Conservation (phyloP, 2,329 filamentous ascomycete species). For the Arthroderma uncinatum region DNA sequence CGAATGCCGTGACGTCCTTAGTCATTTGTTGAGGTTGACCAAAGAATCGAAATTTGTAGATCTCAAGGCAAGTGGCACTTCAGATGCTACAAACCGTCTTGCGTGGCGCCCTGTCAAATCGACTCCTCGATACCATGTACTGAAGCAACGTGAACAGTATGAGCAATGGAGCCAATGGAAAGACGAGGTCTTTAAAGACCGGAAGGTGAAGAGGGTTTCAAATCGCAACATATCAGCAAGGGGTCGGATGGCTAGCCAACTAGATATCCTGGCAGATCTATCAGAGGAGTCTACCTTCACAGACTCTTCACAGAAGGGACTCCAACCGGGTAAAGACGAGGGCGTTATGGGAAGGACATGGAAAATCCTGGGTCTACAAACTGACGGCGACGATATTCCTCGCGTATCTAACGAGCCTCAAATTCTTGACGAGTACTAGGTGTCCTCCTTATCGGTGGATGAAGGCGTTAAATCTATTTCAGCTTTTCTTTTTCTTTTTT, state of each 20-base stretch:
- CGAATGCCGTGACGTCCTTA: conserved; percentile 35
- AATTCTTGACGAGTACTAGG: neutral
- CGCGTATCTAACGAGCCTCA: neutral
- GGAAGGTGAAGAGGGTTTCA: conserved; percentile 23
- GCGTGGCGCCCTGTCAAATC: conserved; percentile 34
- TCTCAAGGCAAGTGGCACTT: conserved; percentile 26
- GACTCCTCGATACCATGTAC: conserved; percentile 34
- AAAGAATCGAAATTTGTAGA: conserved; percentile 32
- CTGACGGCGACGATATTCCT: conserved; percentile 10
- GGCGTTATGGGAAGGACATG: conserved; percentile 34
- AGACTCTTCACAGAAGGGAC: conserved; percentile 11
- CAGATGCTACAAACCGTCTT: conserved; percentile 21
- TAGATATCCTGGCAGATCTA: neutral
- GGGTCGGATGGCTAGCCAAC: neutral
- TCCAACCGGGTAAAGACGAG: conserved; percentile 13
- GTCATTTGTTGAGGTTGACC: conserved; percentile 33
- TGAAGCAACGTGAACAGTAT: conserved; percentile 36
- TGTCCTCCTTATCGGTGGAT: neutral
- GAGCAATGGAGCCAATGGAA: conserved; percentile 38
- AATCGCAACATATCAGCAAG: too few relatives aligned
- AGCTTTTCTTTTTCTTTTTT: neutral
- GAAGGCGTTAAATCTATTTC: too few relatives aligned
- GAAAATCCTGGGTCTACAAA: conserved; percentile 31
- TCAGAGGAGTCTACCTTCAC: neutral
- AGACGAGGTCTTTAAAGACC: conserved; percentile 30